Evolutionary conservation across 768 basidiomycete genomes (phyloP).

Genomic region (Porphyrellus cyaneotinctus): DNA sequence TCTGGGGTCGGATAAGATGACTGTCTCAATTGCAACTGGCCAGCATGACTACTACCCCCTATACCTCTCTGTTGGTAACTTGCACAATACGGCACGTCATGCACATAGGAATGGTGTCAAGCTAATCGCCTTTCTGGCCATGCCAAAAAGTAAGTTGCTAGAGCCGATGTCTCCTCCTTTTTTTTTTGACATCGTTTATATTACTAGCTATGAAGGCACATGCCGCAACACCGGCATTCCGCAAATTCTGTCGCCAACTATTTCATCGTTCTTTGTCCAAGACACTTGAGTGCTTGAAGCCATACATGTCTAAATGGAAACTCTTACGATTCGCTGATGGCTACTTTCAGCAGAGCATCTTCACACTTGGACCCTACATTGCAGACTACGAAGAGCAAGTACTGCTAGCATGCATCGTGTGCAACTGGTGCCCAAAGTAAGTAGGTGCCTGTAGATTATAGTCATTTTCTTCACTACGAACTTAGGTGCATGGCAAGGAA

Average conservation of each 20-base stretch:
- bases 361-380: no score
- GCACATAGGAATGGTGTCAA: background rate
- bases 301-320: no score
- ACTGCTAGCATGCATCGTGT: no score
- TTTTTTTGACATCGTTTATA: background rate
- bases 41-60: background rate
- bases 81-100: background rate
- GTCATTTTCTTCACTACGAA: no score
- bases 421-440: no score
- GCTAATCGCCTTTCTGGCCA: conserved; percentile 1
- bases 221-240: background rate
- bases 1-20: background rate
- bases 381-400: no score
- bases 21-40: background rate
- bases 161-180: no score
- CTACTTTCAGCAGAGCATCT: no score
- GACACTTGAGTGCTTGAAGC: no score
- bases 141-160: conserved; percentile 7
- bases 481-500: background rate
- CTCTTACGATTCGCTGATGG: no score
- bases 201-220: background rate
- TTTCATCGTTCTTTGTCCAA: no score
- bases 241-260: background rate
- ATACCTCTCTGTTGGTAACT: conserved; percentile 3
- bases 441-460: no score